Evolutionary conservation across 345 rosid species (phyloP), one percentile per base, ranked within the genome.

Genomic region (Chamaenerion angustifolium): DNA sequence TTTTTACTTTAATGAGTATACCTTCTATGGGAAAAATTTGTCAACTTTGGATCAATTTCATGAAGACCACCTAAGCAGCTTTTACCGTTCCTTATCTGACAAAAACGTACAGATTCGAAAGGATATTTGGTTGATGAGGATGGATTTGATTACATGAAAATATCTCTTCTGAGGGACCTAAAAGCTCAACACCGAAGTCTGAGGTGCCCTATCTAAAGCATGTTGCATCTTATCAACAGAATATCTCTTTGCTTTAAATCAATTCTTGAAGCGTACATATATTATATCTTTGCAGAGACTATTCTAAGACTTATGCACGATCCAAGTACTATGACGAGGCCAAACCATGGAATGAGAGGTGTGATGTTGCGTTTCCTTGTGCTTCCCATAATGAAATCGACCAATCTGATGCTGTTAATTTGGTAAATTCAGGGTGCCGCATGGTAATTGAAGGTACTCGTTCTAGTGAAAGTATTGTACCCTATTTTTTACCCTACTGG

Each of bases 51-150:
- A 31, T 3, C 10, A 31, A 31, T 31, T 31, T 31, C 37, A 31
- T 31, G 37, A 31, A 31, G 7, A 8, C 37, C 8, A 7, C 37
- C 1, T 31, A 31, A 31, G 8, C 37, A 31, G 37, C 37, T 31
- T 31, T 31, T 31, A 31, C 37, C 8, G 37, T 31, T 31, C 64
- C 55, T 49, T 51, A 56, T 31, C 67, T 51, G 42, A 58, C 19
- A 43, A 57, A 56, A 50, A 56, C 41, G 43, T 66, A 44, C 84
- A 92, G 98, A 92, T 72, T 76, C 98, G 49, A 92, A 79, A 50
- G 98, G 98, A 62, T 92, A 80, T 67, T 77, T 87, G 74, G 89
- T 92, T 71, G 98, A 92, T 45, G 98, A 92, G 49, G 98, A 92
- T 16, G 98, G 98, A 49, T 84, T 92, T 61, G 98, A 92, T 70